Evolutionary conservation across 352 stramenopile species (phyloP).

Genomic region (Pythium chondricola): DNA sequence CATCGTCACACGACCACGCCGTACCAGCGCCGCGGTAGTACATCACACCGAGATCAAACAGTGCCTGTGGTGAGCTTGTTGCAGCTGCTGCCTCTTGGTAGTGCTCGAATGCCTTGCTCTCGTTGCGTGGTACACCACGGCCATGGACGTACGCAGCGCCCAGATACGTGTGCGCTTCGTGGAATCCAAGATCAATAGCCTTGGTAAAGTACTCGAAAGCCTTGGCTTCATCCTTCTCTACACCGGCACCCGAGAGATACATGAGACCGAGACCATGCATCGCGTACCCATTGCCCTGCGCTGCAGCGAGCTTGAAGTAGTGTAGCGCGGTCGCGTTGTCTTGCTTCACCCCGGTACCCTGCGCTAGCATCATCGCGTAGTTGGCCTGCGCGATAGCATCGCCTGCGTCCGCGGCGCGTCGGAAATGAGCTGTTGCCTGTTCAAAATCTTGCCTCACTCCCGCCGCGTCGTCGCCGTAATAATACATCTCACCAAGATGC

Average conservation of each 20-base stretch:
- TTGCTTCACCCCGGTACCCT: slow-evolving; percentile 51
- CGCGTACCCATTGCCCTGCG: slow-evolving; percentile 52
- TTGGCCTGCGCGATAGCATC: slow-evolving; percentile 60
- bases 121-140: slow-evolving; percentile 39
- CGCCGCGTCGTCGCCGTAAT: slow-evolving; percentile 58
- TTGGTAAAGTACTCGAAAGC: slow-evolving; percentile 58
- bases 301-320: slow-evolving; percentile 53
- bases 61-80: slow-evolving; percentile 39
- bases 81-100: slow-evolving; percentile 49
- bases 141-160: slow-evolving; percentile 61
- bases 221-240: slow-evolving; percentile 51
- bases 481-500: slow-evolving; percentile 63
- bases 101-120: slow-evolving; percentile 45
- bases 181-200: slow-evolving; percentile 46
- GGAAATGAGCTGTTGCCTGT: slow-evolving; percentile 51
- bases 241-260: slow-evolving; percentile 45
- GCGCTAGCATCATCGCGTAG: slow-evolving; percentile 62
- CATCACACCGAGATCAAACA: slow-evolving; percentile 76
- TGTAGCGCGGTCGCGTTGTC: slow-evolving; percentile 50
- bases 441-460: slow-evolving; percentile 42
- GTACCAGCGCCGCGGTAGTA: slow-evolving; percentile 58
- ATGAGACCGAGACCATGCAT: slow-evolving; percentile 60
- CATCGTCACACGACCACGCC: slow-evolving; percentile 31
- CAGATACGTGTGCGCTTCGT: slow-evolving; percentile 65
- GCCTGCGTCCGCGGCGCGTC: slow-evolving; percentile 58